Evolutionary conservation across 768 basidiomycete species (phyloP).

Genomic region (Termitomyces sp.): DNA sequence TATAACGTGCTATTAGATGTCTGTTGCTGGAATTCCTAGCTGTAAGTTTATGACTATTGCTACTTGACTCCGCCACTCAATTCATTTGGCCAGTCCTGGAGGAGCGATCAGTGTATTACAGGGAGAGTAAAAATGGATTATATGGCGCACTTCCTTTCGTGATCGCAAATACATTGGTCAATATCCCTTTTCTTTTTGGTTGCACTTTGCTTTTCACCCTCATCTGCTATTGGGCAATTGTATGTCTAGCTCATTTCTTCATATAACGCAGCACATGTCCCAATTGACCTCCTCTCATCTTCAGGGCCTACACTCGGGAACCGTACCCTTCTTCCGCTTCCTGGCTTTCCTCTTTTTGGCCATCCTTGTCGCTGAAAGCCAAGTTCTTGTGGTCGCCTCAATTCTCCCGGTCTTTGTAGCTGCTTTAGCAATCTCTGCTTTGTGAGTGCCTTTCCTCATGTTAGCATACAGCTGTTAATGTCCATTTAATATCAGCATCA

Average conservation of each 20-base stretch:
- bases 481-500: too few relatives aligned
- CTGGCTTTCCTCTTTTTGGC: conserved; percentile 50
- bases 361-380: too few relatives aligned
- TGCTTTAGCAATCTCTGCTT: too few relatives aligned
- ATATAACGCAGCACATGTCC: not conserved
- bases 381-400: conserved; percentile 46
- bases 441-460: conserved; percentile 22
- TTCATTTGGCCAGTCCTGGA: conserved; percentile 39
- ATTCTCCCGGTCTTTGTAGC: conserved; percentile 55
- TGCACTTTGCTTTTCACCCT: too few relatives aligned
- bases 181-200: conserved; percentile 54
- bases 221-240: too few relatives aligned
- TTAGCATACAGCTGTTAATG: conserved; percentile 14
- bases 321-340: conserved; percentile 50
- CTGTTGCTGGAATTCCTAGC: conserved; percentile 56
- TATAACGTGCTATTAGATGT: too few relatives aligned
- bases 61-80: not conserved
- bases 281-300: not conserved
- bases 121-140: too few relatives aligned
- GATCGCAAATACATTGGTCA: conserved; percentile 51
- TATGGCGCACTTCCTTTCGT: too few relatives aligned
- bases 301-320: conserved; percentile 49
- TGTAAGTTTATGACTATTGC: conserved; percentile 24
- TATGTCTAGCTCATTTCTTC: conserved; percentile 16
- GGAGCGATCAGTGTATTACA: conserved; percentile 51